A percentile compares a stretch with the other conserved stretches of the same genome.
phyloP scores from a whole-genome alignment of 805 yeast species.

The Kregervanrija delftensis region DNA sequence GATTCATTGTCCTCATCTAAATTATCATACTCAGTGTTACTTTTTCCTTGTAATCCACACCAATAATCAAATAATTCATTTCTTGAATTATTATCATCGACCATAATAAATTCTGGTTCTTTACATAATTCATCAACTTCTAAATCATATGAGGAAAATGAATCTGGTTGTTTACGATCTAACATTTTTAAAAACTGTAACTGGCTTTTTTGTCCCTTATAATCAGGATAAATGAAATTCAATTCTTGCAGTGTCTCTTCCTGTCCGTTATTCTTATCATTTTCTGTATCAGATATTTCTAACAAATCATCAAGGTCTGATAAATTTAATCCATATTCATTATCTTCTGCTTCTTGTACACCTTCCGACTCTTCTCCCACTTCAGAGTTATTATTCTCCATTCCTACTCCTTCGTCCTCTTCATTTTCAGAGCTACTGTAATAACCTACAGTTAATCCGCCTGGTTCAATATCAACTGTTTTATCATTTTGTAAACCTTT shows the following conservation, averaged over 20 bases:
- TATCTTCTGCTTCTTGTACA: constrained; percentile 1
- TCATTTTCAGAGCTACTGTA: constrained; percentile 4
- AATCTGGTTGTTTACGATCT: constrained; percentile 3
- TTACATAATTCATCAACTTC: constrained; percentile 14
- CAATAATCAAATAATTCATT: constrained; percentile 18
- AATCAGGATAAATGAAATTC: too few relatives aligned
- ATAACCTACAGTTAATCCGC: neutral
- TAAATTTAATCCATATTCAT: constrained; percentile 10
- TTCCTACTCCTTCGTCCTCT: constrained; percentile 1
- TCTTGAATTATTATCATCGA: too few relatives aligned
- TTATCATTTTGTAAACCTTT: neutral
- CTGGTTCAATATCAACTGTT: neutral
- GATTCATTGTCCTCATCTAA: neutral
- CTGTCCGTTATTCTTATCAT: neutral
- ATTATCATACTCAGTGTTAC: neutral
- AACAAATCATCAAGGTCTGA: constrained; percentile 12
- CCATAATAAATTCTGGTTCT: constrained; percentile 17
- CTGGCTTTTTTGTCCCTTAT: too few relatives aligned
- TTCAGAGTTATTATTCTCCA: constrained; percentile 1
- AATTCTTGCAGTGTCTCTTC: neutral
- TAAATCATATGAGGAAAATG: constrained; percentile 14
- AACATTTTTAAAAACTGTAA: constrained; percentile 7
- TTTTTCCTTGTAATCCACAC: constrained; percentile 7
- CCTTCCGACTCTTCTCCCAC: neutral
- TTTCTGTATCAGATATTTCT: neutral